Percentiles rank a stretch among this genome's conserved stretches.
Conservation (phyloP, 2,329 filamentous ascomycete species). For the Mycogone perniciosa region DNA sequence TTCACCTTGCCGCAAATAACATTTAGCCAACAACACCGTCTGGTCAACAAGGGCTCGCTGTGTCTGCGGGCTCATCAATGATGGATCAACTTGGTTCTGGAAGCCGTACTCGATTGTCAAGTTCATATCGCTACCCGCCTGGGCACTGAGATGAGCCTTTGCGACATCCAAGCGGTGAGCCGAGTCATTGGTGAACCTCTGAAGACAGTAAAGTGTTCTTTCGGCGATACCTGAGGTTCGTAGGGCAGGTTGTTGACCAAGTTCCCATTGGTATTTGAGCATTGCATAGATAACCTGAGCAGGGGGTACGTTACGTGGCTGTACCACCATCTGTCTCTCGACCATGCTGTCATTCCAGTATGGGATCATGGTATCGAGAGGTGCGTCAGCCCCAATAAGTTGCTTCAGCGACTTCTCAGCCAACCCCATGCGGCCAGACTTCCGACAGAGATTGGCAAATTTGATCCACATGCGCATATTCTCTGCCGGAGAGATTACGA, state of each 20-base stretch:
- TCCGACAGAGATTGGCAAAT: slow-evolving; percentile 95
- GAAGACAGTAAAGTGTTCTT: slow-evolving; percentile 52
- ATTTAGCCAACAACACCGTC: slow-evolving; percentile 78
- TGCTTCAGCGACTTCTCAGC: slow-evolving; percentile 93
- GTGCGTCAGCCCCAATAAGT: slow-evolving; percentile 67
- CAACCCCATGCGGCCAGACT: slow-evolving; percentile 87
- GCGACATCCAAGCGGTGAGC: slow-evolving; percentile 48
- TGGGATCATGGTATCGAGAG: slow-evolving; percentile 54
- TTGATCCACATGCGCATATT: slow-evolving; percentile 99
- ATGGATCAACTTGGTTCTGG: slow-evolving; percentile 39
- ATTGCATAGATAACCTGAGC: slow-evolving; percentile 93
- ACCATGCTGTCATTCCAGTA: slow-evolving; percentile 44
- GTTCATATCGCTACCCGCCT: slow-evolving; percentile 40
- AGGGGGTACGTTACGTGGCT: slow-evolving; percentile 44
- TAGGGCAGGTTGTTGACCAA: slow-evolving; percentile 55
- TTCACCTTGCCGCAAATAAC: slow-evolving; percentile 91
- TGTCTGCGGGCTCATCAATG: slow-evolving; percentile 42
- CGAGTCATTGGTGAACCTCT: slow-evolving; percentile 55
- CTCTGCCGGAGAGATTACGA: slow-evolving; percentile 86
- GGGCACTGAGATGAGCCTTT: slow-evolving; percentile 43
- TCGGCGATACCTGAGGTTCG: slow-evolving; percentile 42
- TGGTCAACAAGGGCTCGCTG: slow-evolving; percentile 53
- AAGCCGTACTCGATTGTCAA: slow-evolving; percentile 44
- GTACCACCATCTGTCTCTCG: slow-evolving; percentile 12
- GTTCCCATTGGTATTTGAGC: slow-evolving; percentile 94